Percentiles rank a stretch among this genome's conserved stretches.
phyloP scores from a whole-genome alignment of 306 rosid species.

The Vachellia collinsii region DNA sequence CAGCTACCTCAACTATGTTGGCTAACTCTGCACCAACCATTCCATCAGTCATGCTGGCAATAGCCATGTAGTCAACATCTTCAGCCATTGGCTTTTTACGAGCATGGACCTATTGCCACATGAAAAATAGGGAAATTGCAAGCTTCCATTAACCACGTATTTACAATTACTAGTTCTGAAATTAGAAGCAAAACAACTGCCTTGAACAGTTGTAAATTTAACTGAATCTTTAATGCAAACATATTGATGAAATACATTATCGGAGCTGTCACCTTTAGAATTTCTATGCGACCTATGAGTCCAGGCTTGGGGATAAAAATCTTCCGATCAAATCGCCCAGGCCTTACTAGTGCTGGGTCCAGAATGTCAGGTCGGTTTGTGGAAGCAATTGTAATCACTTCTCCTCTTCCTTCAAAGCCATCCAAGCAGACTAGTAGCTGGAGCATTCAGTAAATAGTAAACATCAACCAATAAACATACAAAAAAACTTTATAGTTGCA shows the following conservation, averaged over 20 bases:
- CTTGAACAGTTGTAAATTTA: constrained; percentile 1
- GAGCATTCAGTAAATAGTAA: constrained; percentile 41
- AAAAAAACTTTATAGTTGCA: constrained; percentile 9
- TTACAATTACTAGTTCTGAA: constrained; percentile 26
- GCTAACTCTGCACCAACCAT: constrained; percentile 99
- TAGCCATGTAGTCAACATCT: constrained; percentile 90
- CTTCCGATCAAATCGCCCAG: constrained; percentile 95
- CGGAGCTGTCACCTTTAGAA: constrained; percentile 64
- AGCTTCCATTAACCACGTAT: constrained; percentile 11
- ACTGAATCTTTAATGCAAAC: constrained; percentile 21
- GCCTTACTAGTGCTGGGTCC: constrained; percentile 96
- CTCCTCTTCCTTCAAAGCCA: constrained; percentile 98
- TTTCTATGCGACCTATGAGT: constrained; percentile 88
- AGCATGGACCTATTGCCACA: constrained; percentile 81
- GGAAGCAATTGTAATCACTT: constrained; percentile 97
- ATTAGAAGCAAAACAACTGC: constrained; percentile 6
- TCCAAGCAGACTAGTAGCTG: constrained; percentile 97
- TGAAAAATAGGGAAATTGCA: constrained; percentile 6
- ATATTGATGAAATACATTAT: constrained; percentile 6
- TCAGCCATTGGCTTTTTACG: constrained; percentile 94
- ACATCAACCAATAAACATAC: constrained; percentile 41
- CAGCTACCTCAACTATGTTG: constrained; percentile 96
- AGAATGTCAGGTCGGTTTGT: constrained; percentile 97
- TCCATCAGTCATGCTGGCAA: constrained; percentile 94
- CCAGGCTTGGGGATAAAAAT: constrained; percentile 96